Evolutionary conservation across 2,329 filamentous ascomycete species (phyloP).

Genomic region (Biscogniauxia mediterranea): DNA sequence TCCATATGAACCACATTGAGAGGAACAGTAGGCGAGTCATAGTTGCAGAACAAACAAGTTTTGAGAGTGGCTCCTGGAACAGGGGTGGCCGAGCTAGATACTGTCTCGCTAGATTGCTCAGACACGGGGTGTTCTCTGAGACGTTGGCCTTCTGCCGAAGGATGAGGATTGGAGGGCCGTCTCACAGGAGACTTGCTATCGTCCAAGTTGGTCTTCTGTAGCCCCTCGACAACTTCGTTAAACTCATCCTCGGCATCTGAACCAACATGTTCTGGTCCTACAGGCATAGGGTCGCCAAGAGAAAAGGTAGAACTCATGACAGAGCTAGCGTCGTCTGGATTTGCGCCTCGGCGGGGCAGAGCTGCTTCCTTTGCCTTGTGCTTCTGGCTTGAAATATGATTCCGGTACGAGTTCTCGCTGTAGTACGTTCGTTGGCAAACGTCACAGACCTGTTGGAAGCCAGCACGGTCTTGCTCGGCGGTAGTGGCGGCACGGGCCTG

Average conservation of each 20-base stretch:
- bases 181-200: slow-evolving; percentile 48
- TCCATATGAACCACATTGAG: slow-evolving; percentile 87
- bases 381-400: slow-evolving; percentile 88
- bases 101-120: slow-evolving; percentile 37
- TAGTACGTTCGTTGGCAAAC: slow-evolving; percentile 90
- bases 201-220: slow-evolving; percentile 61
- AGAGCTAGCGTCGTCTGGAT: slow-evolving; percentile 67
- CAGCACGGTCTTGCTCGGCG: slow-evolving; percentile 82
- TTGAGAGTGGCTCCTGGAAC: slow-evolving; percentile 43
- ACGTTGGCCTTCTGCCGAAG: slow-evolving; percentile 39
- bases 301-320: slow-evolving; percentile 91
- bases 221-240: slow-evolving; percentile 70
- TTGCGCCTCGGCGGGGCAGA: slow-evolving; percentile 37
- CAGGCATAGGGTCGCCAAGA: slow-evolving; percentile 71
- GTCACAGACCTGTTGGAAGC: slow-evolving; percentile 80
- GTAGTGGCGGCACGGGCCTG: slow-evolving; percentile 82
- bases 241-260: slow-evolving; percentile 73
- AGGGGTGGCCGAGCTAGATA: slow-evolving; percentile 43
- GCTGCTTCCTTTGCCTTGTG: slow-evolving; percentile 70
- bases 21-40: slow-evolving; percentile 70
- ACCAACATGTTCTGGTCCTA: slow-evolving; percentile 50
- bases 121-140: slow-evolving; percentile 47
- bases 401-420: slow-evolving; percentile 93
- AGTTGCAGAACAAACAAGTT: slow-evolving; percentile 89
- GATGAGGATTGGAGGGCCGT: slow-evolving; percentile 52